Evolutionary conservation across 148 eudicot genomes (phyloP), one percentile per base, ranked within the genome.

Genomic region (Cornus suecica): DNA sequence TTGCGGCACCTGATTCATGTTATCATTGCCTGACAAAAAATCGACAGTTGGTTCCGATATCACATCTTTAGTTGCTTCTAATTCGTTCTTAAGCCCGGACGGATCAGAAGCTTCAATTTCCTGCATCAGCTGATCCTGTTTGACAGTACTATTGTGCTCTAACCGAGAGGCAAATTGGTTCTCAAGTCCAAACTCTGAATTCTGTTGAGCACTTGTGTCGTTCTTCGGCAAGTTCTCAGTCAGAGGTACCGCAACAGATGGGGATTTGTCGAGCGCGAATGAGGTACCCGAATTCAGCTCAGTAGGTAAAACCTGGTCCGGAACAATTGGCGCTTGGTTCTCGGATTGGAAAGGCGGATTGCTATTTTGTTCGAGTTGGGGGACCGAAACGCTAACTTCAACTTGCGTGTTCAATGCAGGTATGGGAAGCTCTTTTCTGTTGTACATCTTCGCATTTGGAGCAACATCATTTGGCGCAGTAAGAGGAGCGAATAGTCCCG

Each of bases 401-500:
- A 15, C 25, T 2, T 73, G 71, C 30, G 80, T 69, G 13, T 63
- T 67, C 10, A 78, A 27, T 25, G 20, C 65, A 1, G 86, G 89
- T n/a, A 78, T 63, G 0, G 86, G 82, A 29, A 83, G 18, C 20
- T 83, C 84, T 65, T 14, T 75, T 77, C 87, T 81, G 25, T 56
- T 79, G 71, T 71, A 74, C 85, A 81, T 84, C 77, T 63, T 84
- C 31, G 71, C 84, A 31, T 73, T n/a, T 1, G 90, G 90, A 25
- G 83, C 92, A 34, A 88, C 54, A 48, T 88, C 90, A 75, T 86
- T 86, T 66, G 78, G 82, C 25, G 78, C 77, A 31, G 85, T 86
- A 20, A 88, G 60, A 42, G 86, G 90, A 75, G 76, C 69, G 70
- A 83, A 74, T 31, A 81, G 75, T 2, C 77, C 90, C 29, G 72